Percentiles rank a stretch among this genome's conserved stretches.
These are phyloP conservation scores for Ploettnerulaceae sp. DNA, from an alignment of 2,329 filamentous ascomycete genomes.

Conservation along the genomic window DNA sequence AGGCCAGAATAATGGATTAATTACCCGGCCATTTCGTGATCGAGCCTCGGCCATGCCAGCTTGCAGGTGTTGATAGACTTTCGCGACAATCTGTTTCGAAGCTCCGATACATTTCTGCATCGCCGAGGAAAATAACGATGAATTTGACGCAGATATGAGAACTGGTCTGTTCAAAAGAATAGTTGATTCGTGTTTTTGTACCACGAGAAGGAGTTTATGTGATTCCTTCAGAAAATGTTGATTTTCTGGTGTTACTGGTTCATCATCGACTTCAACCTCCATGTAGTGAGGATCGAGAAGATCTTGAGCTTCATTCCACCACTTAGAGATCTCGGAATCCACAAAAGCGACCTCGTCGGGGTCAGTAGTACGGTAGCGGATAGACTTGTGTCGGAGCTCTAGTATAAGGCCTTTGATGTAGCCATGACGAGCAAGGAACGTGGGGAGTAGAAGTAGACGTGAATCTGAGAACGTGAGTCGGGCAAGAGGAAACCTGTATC, in stretches of 20 bases:
- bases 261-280: not conserved
- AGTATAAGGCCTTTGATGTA: slow-evolving; percentile 43
- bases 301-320: slow-evolving; percentile 45
- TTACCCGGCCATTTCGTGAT: slow-evolving; percentile 15
- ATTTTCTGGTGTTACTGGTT: not conserved
- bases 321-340: slow-evolving; percentile 40
- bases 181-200: slow-evolving; percentile 42
- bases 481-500: no score
- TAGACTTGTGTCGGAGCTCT: slow-evolving; percentile 43
- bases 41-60: not conserved
- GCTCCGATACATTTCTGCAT: slow-evolving; percentile 44
- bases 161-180: slow-evolving; percentile 43
- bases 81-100: slow-evolving; percentile 39
- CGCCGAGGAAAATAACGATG: slow-evolving; percentile 38
- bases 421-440: slow-evolving; percentile 39
- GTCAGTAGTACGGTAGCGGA: slow-evolving; percentile 37
- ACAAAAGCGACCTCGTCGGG: slow-evolving; percentile 38
- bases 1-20: slow-evolving; percentile 38
- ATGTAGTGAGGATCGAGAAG: slow-evolving; percentile 35
- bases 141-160: slow-evolving; percentile 38
- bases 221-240: slow-evolving; percentile 25
- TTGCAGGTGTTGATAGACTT: slow-evolving; percentile 29
- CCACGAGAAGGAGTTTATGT: slow-evolving; percentile 37
- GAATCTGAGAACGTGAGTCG: slow-evolving; percentile 10
- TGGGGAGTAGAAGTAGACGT: slow-evolving; percentile 29